Percentiles rank a stretch among this genome's conserved stretches.
Conservation (phyloP, 73 alveolate species). For the Paramecium sonneborni region DNA sequence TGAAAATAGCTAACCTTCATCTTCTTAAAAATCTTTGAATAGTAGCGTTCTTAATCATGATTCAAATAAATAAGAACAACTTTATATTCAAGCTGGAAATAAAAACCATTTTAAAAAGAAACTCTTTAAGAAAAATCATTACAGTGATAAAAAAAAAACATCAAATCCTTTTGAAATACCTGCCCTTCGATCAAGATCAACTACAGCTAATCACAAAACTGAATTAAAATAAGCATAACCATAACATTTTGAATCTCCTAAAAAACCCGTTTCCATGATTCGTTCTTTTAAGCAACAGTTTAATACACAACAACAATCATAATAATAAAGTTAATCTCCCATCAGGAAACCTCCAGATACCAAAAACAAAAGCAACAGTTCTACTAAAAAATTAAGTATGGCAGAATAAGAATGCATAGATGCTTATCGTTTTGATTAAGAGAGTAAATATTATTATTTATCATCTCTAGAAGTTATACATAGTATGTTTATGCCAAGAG, state of each 20-base stretch:
- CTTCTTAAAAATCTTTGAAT: neutral
- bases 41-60: neutral
- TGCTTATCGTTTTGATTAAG: slow-evolving; percentile 20
- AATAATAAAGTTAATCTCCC: neutral
- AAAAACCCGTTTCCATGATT: neutral
- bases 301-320: neutral
- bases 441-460: neutral
- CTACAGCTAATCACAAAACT: slow-evolving; percentile 22
- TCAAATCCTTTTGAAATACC: neutral
- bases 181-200: slow-evolving; percentile 1
- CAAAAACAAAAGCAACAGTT: neutral
- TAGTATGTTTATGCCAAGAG: slow-evolving; percentile 55
- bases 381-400: neutral
- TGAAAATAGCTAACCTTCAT: neutral
- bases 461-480: neutral
- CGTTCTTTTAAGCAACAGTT: neutral
- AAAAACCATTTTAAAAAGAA: neutral
- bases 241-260: neutral
- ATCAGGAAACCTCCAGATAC: neutral
- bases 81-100: neutral
- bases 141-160: neutral
- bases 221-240: neutral
- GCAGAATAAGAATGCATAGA: neutral
- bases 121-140: neutral
- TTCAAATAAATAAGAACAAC: neutral